phyloP scores from a whole-genome alignment of 371 early-diverging fungal genomes.

The Zopfochytrium polystomum region DNA sequence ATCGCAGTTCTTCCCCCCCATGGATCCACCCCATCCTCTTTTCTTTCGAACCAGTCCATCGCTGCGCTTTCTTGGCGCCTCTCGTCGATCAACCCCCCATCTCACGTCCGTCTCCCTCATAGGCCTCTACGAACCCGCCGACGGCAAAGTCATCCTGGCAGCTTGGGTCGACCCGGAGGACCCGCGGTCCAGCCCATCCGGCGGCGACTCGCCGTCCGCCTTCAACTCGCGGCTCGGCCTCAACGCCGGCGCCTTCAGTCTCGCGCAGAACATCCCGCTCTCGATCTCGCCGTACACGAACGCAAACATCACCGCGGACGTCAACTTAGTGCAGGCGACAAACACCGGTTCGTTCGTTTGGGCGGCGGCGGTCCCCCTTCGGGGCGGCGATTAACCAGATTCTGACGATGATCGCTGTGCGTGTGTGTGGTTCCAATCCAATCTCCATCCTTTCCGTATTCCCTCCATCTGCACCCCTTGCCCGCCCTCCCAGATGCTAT shows the following conservation, averaged over 20 bases:
- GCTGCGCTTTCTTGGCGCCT: no score
- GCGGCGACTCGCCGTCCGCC: conserved; percentile 28
- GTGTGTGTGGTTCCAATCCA: no score
- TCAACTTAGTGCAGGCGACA: conserved; percentile 17
- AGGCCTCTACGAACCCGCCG: conserved; percentile 22
- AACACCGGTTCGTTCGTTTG: conserved; percentile 15
- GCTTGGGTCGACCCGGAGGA: conserved; percentile 21
- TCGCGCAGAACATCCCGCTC: conserved; percentile 30
- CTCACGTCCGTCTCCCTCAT: background rate
- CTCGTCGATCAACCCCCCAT: background rate
- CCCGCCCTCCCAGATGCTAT: conserved; percentile 15
- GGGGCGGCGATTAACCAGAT: no score
- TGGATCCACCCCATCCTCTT: no score
- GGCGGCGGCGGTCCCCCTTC: background rate
- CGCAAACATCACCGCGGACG: conserved; percentile 8
- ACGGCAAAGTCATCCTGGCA: conserved; percentile 22
- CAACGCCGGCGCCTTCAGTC: conserved; percentile 30
- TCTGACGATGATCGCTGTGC: no score
- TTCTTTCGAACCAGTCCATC: no score
- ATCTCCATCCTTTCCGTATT: no score
- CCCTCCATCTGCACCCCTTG: no score
- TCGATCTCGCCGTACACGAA: conserved; percentile 9
- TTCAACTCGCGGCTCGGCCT: conserved; percentile 35
- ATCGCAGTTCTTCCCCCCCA: no score
- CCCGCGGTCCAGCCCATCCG: no score